Conservation (phyloP, 2,329 filamentous ascomycete species). For the Davidsoniella virescens region DNA sequence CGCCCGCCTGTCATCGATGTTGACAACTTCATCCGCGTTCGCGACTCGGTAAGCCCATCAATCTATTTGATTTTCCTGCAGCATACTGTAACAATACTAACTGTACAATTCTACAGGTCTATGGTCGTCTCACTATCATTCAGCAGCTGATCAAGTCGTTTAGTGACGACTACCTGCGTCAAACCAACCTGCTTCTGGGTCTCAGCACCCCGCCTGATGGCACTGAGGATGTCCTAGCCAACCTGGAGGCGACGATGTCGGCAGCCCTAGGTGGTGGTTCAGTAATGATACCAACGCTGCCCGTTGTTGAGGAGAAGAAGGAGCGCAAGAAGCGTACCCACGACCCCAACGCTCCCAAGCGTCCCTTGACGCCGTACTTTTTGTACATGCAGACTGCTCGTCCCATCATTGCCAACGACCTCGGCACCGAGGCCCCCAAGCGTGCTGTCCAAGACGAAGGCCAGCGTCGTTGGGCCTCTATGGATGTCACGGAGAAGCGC, state of each 20-base stretch:
- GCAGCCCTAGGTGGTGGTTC: conserved; percentile 29
- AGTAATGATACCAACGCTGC: conserved; percentile 22
- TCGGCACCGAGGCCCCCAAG: conserved; percentile 60
- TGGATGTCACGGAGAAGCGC: conserved; percentile 57
- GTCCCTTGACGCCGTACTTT: conserved; percentile 87
- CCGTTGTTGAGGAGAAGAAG: conserved; percentile 53
- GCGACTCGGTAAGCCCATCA: conserved; percentile 57
- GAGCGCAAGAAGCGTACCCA: conserved; percentile 76
- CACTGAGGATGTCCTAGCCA: conserved; percentile 29
- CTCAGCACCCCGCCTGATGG: conserved; percentile 35
- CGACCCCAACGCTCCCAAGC: conserved; percentile 89
- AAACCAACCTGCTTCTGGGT: conserved; percentile 70
- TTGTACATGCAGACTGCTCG: conserved; percentile 83
- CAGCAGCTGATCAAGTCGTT: conserved; percentile 66
- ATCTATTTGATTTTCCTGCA: not conserved
- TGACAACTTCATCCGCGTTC: conserved; percentile 63
- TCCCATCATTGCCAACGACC: conserved; percentile 61
- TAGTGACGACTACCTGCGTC: conserved; percentile 69
- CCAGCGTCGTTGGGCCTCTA: conserved; percentile 67
- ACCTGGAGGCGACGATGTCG: conserved; percentile 33
- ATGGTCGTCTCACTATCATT: conserved; percentile 54
- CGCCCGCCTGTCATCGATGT: conserved; percentile 36
- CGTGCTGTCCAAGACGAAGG: conserved; percentile 80
- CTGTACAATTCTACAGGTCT: conserved; percentile 23
- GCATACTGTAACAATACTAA: conserved; percentile 1